Percentiles rank a stretch among this genome's conserved stretches.
Evolutionary conservation across 2,329 filamentous ascomycete genomes (phyloP).

Genomic region (Fusarium sp.): DNA sequence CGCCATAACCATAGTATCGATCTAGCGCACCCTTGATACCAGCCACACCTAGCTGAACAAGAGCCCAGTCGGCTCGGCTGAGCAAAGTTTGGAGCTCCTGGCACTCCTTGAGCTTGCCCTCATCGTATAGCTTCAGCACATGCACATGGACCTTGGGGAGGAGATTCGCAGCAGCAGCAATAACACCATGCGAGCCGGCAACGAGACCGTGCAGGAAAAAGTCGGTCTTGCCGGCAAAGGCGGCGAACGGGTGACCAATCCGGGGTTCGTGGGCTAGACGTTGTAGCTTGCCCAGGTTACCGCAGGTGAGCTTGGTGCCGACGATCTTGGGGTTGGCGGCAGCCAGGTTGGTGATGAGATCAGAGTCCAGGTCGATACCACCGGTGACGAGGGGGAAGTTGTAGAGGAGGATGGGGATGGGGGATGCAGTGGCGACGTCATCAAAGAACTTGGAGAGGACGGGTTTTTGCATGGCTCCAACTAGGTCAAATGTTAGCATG

Average conservation of each 20-base stretch:
- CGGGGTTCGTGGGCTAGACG: constrained; percentile 51
- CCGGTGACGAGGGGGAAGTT: constrained; percentile 72
- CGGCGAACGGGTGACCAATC: constrained; percentile 64
- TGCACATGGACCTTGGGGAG: constrained; percentile 73
- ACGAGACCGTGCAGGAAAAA: constrained; percentile 78
- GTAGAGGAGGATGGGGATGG: constrained; percentile 72
- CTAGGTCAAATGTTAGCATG: not conserved
- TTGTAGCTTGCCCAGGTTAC: constrained; percentile 71
- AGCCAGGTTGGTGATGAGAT: constrained; percentile 45
- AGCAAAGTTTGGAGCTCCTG: constrained; percentile 72
- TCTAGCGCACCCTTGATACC: constrained; percentile 75
- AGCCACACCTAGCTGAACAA: constrained; percentile 75
- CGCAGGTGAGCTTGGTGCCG: constrained; percentile 72
- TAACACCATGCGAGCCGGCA: constrained; percentile 77
- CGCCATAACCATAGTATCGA: constrained; percentile 72
- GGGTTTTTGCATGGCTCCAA: constrained; percentile 54
- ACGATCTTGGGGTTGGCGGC: constrained; percentile 63
- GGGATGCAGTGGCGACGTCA: constrained; percentile 67
- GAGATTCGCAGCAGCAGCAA: constrained; percentile 78
- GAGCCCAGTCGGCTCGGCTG: constrained; percentile 76
- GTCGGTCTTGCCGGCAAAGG: constrained; percentile 78
- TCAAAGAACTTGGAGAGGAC: constrained; percentile 70
- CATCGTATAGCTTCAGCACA: constrained; percentile 69
- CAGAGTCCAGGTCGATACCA: constrained; percentile 70
- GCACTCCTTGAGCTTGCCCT: constrained; percentile 69